Evolutionary conservation across 305 asterid species (phyloP).

Genomic region (Solanum hybrid): DNA sequence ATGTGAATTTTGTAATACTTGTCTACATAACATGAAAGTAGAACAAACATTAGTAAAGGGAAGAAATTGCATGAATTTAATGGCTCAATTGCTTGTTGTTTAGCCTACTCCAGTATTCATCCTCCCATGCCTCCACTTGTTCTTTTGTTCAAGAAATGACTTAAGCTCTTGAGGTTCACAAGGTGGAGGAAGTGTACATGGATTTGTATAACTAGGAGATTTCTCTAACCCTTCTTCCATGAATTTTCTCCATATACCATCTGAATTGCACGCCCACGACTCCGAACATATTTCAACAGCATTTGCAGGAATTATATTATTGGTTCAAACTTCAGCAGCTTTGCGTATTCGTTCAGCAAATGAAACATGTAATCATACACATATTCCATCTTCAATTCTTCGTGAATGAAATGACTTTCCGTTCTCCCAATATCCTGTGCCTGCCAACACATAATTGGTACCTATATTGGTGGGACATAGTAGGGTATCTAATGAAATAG

Average conservation of each 20-base stretch:
- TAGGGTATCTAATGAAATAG: neutral
- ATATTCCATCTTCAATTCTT: slow-evolving; percentile 34
- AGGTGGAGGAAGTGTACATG: slow-evolving; percentile 64
- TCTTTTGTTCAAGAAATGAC: slow-evolving; percentile 32
- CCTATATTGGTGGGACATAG: neutral
- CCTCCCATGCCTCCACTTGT: slow-evolving; percentile 62
- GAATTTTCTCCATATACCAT: slow-evolving; percentile 48
- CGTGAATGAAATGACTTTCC: neutral
- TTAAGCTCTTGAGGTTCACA: slow-evolving; percentile 35
- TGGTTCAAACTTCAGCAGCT: neutral
- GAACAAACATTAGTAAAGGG: no score
- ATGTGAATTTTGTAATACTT: neutral
- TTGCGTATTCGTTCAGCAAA: neutral
- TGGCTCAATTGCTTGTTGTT: neutral
- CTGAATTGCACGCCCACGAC: slow-evolving; percentile 39
- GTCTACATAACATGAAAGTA: no score
- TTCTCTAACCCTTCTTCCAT: slow-evolving; percentile 70
- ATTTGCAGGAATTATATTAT: neutral
- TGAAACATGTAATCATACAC: slow-evolving; percentile 35
- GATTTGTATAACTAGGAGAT: slow-evolving; percentile 40
- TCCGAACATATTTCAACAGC: slow-evolving; percentile 33
- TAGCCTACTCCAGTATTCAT: slow-evolving; percentile 34
- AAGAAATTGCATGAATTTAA: no score
- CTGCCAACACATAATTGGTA: neutral
- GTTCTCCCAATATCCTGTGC: neutral